Percentiles rank a stretch among this genome's conserved stretches.
Conservation (phyloP, 768 basidiomycete genomes). For the Phaffia australis region DNA sequence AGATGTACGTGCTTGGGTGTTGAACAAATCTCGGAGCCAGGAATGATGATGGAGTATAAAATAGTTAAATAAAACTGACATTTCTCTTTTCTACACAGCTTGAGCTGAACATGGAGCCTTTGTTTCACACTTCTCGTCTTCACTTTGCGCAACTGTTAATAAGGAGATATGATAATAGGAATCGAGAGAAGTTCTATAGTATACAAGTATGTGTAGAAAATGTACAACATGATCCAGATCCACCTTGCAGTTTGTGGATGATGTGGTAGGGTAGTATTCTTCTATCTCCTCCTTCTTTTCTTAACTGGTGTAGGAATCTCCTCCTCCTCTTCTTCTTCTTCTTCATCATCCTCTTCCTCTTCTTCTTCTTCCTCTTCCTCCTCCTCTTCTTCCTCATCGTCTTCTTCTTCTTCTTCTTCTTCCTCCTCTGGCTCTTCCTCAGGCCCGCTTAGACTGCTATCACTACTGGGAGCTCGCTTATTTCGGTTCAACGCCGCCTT, state of each 20-base stretch:
- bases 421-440: neutral
- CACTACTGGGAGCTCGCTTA: neutral
- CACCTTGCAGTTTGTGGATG: conserved; percentile 78
- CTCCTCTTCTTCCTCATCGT: neutral
- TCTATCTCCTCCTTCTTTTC: conserved; percentile 79
- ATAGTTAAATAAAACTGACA: neutral
- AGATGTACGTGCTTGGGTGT: neutral
- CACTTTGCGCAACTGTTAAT: too few species aligned
- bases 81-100: neutral
- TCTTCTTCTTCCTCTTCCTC: neutral
- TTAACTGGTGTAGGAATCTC: conserved; percentile 32
- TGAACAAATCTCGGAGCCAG: neutral
- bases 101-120: neutral
- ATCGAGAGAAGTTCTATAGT: neutral
- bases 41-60: too few species aligned
- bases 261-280: conserved; percentile 49
- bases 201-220: neutral
- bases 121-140: neutral
- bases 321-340: neutral
- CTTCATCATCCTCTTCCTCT: conserved; percentile 16
- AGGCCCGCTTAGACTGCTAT: neutral
- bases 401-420: neutral
- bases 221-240: conserved; percentile 53
- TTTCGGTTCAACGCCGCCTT: neutral
- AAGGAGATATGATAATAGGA: too few species aligned